These are phyloP conservation scores for Magnolia changhungtana DNA, from an alignment of 164 flowering plant species.

Conservation along the genomic window DNA sequence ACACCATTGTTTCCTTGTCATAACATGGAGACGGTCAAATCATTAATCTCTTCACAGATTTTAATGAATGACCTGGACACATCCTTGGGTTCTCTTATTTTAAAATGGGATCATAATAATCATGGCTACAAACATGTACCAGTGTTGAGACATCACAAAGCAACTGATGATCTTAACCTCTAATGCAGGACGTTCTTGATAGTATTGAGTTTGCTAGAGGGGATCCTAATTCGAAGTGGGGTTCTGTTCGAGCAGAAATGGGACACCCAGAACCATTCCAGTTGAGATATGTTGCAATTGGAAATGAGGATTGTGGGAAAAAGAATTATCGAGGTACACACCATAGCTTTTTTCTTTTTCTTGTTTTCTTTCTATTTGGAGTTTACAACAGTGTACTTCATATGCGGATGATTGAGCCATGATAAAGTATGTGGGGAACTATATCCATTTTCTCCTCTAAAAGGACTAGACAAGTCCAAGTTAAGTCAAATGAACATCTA, in stretches of 20 bases:
- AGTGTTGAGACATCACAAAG: background rate
- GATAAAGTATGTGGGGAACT: no score
- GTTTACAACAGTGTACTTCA: background rate
- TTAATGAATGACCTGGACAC: background rate
- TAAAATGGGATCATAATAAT: background rate
- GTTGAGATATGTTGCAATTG: slow-evolving; percentile 77
- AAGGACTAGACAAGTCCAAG: background rate
- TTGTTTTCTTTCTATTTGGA: background rate
- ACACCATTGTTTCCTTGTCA: background rate
- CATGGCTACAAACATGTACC: background rate
- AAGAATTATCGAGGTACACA: slow-evolving; percentile 60
- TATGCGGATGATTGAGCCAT: background rate
- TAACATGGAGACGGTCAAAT: background rate
- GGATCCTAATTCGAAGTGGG: slow-evolving; percentile 67
- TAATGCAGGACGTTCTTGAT: slow-evolving; percentile 75
- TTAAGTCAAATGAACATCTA: background rate
- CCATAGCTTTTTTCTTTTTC: background rate
- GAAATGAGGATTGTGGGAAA: slow-evolving; percentile 87
- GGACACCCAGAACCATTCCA: slow-evolving; percentile 92
- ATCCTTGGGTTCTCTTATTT: background rate
- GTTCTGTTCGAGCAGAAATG: slow-evolving; percentile 86
- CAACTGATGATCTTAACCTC: background rate
- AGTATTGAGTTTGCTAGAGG: slow-evolving; percentile 94
- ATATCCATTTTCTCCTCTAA: no score
- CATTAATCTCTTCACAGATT: background rate